These are phyloP conservation scores for Yamadazyma spencermartinsiae DNA, from an alignment of 1,139 yeast genomes.

Conservation along the genomic window DNA sequence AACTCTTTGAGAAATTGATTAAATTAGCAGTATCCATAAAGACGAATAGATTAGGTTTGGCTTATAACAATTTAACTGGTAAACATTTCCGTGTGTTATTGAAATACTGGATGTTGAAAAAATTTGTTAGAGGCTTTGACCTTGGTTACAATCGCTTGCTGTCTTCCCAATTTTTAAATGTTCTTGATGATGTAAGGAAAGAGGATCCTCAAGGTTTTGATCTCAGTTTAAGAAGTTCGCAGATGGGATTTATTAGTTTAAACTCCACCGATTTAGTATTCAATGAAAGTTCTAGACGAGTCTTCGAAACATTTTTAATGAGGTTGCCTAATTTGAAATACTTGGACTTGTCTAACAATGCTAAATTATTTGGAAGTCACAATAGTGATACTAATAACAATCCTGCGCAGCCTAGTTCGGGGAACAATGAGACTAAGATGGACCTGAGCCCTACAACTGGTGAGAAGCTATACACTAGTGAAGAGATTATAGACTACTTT, in stretches of 20 bases:
- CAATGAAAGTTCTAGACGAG: conserved; percentile 31
- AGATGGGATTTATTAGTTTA: conserved; percentile 62
- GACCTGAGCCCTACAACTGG: neutral
- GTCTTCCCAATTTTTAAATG: conserved; percentile 29
- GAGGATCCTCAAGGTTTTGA: conserved; percentile 19
- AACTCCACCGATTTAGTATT: conserved; percentile 61
- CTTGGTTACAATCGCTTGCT: conserved; percentile 69
- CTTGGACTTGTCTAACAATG: conserved; percentile 68
- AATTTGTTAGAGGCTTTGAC: conserved; percentile 57
- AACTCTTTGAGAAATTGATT: conserved; percentile 57
- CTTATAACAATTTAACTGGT: conserved; percentile 59
- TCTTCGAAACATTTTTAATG: conserved; percentile 33
- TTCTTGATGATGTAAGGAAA: conserved; percentile 25
- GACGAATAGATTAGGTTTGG: conserved; percentile 63
- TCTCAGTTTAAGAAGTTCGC: conserved; percentile 25
- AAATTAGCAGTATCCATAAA: conserved; percentile 52
- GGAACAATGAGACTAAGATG: neutral
- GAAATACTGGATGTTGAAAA: conserved; percentile 38
- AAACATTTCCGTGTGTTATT: conserved; percentile 53
- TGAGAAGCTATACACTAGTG: conserved; percentile 6
- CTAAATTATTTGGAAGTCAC: conserved; percentile 43
- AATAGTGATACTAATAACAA: neutral
- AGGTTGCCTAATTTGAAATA: conserved; percentile 56
- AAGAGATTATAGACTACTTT: conserved; percentile 38
- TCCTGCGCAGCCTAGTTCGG: neutral